Evolutionary conservation across 2,329 filamentous ascomycete species (phyloP).

Genomic region (Gliomastix tumulicola): DNA sequence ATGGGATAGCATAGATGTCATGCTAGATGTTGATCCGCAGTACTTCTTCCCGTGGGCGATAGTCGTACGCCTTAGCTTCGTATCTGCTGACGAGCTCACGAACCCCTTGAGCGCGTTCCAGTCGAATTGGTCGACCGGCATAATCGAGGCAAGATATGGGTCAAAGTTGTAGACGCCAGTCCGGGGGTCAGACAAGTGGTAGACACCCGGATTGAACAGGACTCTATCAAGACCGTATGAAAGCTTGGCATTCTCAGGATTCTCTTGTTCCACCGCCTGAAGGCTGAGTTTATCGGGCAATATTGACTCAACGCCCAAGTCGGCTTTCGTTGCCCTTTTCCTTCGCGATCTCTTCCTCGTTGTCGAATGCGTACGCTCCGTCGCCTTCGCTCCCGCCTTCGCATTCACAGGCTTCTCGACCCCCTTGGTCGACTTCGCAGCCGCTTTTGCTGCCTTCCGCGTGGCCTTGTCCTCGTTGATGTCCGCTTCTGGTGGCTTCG

Average conservation of each 20-base stretch:
- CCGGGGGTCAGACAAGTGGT: conserved; percentile 81
- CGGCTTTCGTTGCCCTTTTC: background rate
- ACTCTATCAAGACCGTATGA: conserved; percentile 76
- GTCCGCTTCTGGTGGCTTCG: no score
- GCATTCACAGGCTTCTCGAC: no score
- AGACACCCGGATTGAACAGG: conserved; percentile 93
- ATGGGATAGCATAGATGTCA: conserved; percentile 80
- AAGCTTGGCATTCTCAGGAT: conserved; percentile 34
- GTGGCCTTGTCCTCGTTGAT: no score
- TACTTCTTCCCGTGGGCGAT: conserved; percentile 66
- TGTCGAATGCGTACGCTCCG: no score
- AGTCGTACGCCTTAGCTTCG: conserved; percentile 62
- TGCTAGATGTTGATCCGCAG: conserved; percentile 92
- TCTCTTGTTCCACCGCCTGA: conserved; percentile 20
- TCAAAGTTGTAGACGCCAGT: conserved; percentile 95
- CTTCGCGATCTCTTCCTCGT: background rate
- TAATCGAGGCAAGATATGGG: conserved; percentile 85
- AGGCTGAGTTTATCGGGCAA: conserved; percentile 15
- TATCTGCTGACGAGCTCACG: conserved; percentile 85
- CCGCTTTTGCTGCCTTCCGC: no score
- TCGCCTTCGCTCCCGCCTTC: no score
- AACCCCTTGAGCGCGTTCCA: conserved; percentile 82
- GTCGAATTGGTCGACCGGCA: conserved; percentile 90
- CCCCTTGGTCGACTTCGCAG: no score
- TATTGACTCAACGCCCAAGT: conserved; percentile 14